Evolutionary conservation across 2,329 filamentous ascomycete species (phyloP), one percentile per base, ranked within the genome.

Genomic region (Tolypocladium ophioglossoides): DNA sequence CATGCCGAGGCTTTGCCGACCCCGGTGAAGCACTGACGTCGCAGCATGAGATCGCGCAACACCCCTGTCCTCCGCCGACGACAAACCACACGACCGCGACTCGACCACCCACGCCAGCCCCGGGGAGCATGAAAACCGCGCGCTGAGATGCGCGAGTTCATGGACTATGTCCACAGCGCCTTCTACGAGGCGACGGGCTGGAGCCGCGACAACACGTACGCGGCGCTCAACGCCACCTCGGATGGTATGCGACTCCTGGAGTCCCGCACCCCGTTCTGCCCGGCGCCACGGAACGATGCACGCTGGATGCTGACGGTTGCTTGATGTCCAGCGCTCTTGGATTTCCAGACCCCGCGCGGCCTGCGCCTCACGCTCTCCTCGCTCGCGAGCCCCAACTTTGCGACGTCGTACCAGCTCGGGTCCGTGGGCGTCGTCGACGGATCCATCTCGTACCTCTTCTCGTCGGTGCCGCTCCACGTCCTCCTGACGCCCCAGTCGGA

Each of bases 371-470:
- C 90, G 55, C 82, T 97, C 55, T 96, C 92, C 9, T 95, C 94
- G 9, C 85, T 99, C 34, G 89, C 91, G 9, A 91, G 91, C 20
- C 86, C 90, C 10, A 90, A 96, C 69, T 96, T 97, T 64, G 92
- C 91, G 27, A 95, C 91, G 18, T 92, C 91, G 39, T 99, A 99
- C 71, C 87, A 89, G 44, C 82, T 99, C 47, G 90, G 91, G 57
- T 95, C 86, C 44, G 81, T 95, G 18, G 94, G 92, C 56, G 79
- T 95, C 38, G 91, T 99, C 52, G 92, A 97, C 73, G 94, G 94
- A 68, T 96, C 91, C n/a, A 82, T 99, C 55, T 95, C 91, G 16
- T 99, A 97, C 72, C 82, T 99, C 53, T 97, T 95, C 75, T 95
- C 91, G 50, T 95, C 90, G 3, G 78, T 94, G 10, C 85, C 90